Percentiles rank a stretch among this genome's conserved stretches.
These are phyloP conservation scores for Edaphochlamys debaryana DNA, from an alignment of 139 green algal genomes.

Conservation along the genomic window DNA sequence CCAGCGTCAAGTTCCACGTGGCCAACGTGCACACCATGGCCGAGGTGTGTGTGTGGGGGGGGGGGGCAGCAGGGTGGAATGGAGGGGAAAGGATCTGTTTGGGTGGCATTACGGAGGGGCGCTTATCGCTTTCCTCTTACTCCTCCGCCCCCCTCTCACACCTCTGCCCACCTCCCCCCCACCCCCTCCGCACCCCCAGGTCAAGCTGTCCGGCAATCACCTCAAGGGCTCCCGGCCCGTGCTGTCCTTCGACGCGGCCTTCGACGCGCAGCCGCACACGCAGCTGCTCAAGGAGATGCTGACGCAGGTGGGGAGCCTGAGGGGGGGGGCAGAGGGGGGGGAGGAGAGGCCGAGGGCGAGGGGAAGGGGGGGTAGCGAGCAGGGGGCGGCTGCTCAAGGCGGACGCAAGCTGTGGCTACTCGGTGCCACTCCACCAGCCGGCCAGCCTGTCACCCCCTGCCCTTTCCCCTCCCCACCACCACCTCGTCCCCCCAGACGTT, in stretches of 20 bases:
- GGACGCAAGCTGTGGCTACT: too few relatives aligned
- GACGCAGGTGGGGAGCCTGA: slow-evolving; percentile 35
- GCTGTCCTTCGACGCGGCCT: slow-evolving; percentile 71
- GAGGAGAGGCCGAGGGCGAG: neutral
- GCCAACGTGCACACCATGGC: slow-evolving; percentile 98
- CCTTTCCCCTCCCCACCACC: too few relatives aligned
- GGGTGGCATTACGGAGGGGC: too few relatives aligned
- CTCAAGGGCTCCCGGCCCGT: slow-evolving; percentile 88
- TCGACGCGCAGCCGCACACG: slow-evolving; percentile 92
- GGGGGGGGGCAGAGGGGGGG: neutral
- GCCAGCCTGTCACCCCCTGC: too few relatives aligned
- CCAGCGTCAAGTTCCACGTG: slow-evolving; percentile 96
- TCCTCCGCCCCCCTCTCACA: too few relatives aligned
- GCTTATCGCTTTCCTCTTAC: too few relatives aligned
- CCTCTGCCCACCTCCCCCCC: too few relatives aligned
- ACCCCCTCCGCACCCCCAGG: neutral
- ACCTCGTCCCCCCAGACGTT: slow-evolving; percentile 78
- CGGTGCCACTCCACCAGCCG: too few relatives aligned
- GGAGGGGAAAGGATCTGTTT: neutral
- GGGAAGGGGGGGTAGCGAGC: neutral
- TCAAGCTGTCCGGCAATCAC: slow-evolving; percentile 88
- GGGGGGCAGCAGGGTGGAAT: neutral
- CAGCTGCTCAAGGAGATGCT: slow-evolving; percentile 85
- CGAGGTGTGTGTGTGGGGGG: slow-evolving; percentile 72
- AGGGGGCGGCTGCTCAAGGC: too few relatives aligned